phyloP scores from a whole-genome alignment of 805 yeast genomes.

The Monosporozyma solicola region DNA sequence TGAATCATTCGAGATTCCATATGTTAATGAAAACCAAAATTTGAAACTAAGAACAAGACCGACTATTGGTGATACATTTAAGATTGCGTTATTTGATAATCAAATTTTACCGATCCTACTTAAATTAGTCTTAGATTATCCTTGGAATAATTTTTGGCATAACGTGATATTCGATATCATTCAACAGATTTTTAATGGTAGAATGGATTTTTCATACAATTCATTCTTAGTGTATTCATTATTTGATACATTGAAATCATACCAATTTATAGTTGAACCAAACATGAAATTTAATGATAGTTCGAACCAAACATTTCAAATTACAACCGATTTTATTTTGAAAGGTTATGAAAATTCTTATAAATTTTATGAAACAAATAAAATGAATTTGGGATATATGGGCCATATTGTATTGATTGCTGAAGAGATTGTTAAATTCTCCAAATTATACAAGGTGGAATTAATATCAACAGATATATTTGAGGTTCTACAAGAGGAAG shows the following conservation, averaged over 20 bases:
- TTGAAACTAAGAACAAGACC: constrained; percentile 42
- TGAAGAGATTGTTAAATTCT: constrained; percentile 89
- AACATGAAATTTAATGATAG: neutral
- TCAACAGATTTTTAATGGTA: constrained; percentile 86
- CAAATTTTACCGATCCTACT: constrained; percentile 56
- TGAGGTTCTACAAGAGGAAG: constrained; percentile 14
- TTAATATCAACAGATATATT: constrained; percentile 24
- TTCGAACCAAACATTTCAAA: constrained; percentile 31
- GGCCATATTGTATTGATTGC: constrained; percentile 90
- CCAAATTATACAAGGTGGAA: constrained; percentile 31
- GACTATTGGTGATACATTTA: constrained; percentile 78
- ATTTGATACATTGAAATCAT: constrained; percentile 12
- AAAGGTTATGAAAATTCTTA: constrained; percentile 53
- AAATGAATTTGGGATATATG: constrained; percentile 81
- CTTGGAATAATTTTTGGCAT: constrained; percentile 95
- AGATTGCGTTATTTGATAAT: constrained; percentile 70
- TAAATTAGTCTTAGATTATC: constrained; percentile 67
- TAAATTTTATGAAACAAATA: constrained; percentile 47
- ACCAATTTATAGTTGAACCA: neutral
- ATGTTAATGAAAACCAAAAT: constrained; percentile 32
- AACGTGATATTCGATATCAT: constrained; percentile 93
- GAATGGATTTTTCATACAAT: constrained; percentile 75
- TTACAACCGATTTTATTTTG: constrained; percentile 48
- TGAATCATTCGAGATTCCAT: constrained; percentile 28
- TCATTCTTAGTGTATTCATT: constrained; percentile 46